phyloP scores from a whole-genome alignment of 441 rosid genomes.

The Aleurites moluccanus region DNA sequence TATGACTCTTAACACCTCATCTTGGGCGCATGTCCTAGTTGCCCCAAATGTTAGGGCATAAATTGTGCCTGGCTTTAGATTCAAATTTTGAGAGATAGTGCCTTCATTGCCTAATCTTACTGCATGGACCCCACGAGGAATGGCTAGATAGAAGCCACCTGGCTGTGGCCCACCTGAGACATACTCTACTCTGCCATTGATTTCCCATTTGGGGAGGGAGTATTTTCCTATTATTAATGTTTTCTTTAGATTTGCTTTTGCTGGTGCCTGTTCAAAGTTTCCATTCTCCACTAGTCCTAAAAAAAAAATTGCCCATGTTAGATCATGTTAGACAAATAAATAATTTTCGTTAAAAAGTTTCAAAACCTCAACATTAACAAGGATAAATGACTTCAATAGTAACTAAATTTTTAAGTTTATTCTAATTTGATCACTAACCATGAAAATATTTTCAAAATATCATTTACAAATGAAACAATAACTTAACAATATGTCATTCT shows the following conservation, averaged over 20 bases:
- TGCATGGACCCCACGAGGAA: constrained; percentile 81
- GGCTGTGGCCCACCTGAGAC: constrained; percentile 79
- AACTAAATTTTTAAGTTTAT: too few species aligned
- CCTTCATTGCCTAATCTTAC: constrained; percentile 91
- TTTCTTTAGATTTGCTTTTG: constrained; percentile 50
- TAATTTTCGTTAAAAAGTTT: too few species aligned
- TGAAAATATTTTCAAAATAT: too few species aligned
- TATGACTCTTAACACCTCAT: constrained; percentile 68
- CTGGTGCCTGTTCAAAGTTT: constrained; percentile 59
- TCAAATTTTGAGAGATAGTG: constrained; percentile 68
- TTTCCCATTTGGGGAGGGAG: constrained; percentile 81
- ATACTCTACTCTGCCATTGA: constrained; percentile 70
- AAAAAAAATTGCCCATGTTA: too few species aligned
- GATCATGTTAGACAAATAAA: too few species aligned
- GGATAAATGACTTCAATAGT: too few species aligned
- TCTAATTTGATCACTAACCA: too few species aligned
- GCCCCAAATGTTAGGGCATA: constrained; percentile 87
- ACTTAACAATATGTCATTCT: too few species aligned
- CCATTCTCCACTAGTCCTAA: constrained; percentile 64
- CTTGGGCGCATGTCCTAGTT: constrained; percentile 90
- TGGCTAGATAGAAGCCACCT: constrained; percentile 83
- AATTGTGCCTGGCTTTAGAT: constrained; percentile 54
- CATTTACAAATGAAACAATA: too few species aligned
- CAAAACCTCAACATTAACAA: too few species aligned
- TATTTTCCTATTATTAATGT: constrained; percentile 58